Percentiles rank a stretch among this genome's conserved stretches.
These are phyloP conservation scores for Solanum virginianum DNA, from an alignment of 257 asterid genomes.

Conservation along the genomic window DNA sequence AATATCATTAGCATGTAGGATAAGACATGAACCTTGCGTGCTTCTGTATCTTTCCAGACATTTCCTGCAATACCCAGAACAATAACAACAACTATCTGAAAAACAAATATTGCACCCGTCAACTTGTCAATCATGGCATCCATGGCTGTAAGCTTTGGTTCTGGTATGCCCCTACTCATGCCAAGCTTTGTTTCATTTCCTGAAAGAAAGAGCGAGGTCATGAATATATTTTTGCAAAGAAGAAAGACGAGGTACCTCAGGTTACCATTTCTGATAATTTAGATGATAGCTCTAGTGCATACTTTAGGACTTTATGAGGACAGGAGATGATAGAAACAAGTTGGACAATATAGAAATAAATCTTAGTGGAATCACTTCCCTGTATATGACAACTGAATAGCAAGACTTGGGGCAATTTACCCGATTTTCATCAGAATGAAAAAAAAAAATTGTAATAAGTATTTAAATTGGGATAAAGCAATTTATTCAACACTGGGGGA, in stretches of 20 bases:
- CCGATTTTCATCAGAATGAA: background rate
- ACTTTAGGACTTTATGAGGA: background rate
- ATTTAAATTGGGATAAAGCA: background rate
- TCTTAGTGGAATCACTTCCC: background rate
- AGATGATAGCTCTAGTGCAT: background rate
- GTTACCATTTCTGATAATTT: background rate
- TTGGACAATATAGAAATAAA: background rate
- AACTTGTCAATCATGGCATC: slow-evolving; percentile 99
- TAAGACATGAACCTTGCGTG: slow-evolving; percentile 54
- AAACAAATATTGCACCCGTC: slow-evolving; percentile 96
- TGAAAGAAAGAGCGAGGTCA: slow-evolving; percentile 10
- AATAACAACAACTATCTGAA: slow-evolving; percentile 92
- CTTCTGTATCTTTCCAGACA: slow-evolving; percentile 98
- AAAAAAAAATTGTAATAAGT: background rate
- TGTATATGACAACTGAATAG: background rate
- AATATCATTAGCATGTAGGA: background rate
- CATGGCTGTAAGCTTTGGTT: slow-evolving; percentile 97
- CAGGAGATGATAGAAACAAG: background rate
- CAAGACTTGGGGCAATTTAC: background rate
- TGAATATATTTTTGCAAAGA: background rate
- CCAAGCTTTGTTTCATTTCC: slow-evolving; percentile 99
- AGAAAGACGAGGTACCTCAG: background rate
- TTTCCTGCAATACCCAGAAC: slow-evolving; percentile 96
- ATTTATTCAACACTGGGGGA: background rate
- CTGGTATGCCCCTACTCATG: slow-evolving; percentile 95